A percentile compares a stretch with the other conserved stretches of the same genome.
Evolutionary conservation across 2,329 filamentous ascomycete species (phyloP).

Genomic region (Berkeleyomyces rouxiae): DNA sequence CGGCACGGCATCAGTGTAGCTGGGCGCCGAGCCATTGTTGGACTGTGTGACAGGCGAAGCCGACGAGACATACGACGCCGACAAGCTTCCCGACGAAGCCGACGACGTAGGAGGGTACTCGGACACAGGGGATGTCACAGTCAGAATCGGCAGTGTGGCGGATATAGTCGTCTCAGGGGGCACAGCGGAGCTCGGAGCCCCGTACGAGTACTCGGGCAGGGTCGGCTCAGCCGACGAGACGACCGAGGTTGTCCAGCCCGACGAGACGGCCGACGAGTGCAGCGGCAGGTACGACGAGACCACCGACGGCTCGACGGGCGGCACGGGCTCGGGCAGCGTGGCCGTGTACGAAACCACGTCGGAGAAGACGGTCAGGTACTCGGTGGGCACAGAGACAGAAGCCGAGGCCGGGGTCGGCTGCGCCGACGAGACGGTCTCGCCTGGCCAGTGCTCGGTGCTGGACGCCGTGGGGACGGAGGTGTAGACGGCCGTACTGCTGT

Average conservation of each 20-base stretch:
- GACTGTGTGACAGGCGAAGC: background rate
- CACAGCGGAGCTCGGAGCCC: background rate
- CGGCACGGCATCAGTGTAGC: slow-evolving; percentile 1
- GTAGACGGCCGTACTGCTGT: background rate
- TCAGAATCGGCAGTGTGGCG: background rate
- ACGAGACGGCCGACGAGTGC: background rate
- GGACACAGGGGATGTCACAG: background rate
- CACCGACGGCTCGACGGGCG: background rate
- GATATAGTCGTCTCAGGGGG: background rate
- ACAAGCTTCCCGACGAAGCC: background rate
- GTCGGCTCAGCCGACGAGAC: slow-evolving; percentile 1
- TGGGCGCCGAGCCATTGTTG: slow-evolving; percentile 3
- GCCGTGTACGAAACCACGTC: background rate
- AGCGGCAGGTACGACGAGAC: background rate
- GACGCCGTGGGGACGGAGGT: background rate
- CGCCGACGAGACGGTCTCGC: background rate
- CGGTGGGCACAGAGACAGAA: background rate
- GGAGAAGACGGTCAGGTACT: background rate
- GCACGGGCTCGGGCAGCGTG: background rate
- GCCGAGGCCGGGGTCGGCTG: background rate
- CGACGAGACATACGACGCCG: background rate
- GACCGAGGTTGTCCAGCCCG: background rate
- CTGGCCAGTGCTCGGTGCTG: background rate
- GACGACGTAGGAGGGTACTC: background rate
- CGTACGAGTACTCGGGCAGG: slow-evolving; percentile 1